phyloP scores from a whole-genome alignment of 164 flowering plant species.

The Vitis vinifera region DNA sequence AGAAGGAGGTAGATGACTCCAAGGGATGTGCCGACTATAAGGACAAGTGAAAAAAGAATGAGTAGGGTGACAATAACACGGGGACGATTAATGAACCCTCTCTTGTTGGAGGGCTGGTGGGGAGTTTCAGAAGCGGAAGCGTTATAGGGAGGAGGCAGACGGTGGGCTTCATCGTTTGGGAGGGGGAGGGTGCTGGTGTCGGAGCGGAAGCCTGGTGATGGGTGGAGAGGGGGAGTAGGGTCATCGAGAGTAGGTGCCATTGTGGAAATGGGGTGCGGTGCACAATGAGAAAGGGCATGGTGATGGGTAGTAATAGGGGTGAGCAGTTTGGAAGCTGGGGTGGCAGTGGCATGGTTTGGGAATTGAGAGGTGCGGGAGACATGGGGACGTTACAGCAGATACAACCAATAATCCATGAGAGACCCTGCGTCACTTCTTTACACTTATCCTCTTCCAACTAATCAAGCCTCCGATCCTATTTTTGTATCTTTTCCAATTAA shows the following conservation, averaged over 20 bases:
- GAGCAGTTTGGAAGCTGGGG: constrained; percentile 8
- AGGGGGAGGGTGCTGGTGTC: too few relatives aligned
- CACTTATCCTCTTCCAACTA: too few relatives aligned
- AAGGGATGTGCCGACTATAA: constrained; percentile 16
- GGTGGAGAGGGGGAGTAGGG: not conserved
- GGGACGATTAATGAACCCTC: not conserved
- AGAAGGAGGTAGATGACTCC: constrained; percentile 1
- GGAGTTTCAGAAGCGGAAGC: too few relatives aligned
- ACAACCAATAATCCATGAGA: too few relatives aligned
- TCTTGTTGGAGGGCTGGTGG: too few relatives aligned
- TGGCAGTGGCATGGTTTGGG: constrained; percentile 2
- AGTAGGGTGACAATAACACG: constrained; percentile 10
- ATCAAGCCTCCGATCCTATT: too few relatives aligned
- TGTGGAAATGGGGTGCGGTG: constrained; percentile 36
- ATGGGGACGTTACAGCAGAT: too few relatives aligned
- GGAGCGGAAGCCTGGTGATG: too few relatives aligned
- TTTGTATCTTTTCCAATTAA: too few relatives aligned
- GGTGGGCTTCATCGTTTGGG: too few relatives aligned
- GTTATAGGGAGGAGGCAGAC: too few relatives aligned
- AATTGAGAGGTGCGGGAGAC: not conserved
- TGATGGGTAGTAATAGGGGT: not conserved
- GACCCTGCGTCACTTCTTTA: too few relatives aligned
- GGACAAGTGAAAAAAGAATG: constrained; percentile 3
- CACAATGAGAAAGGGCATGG: constrained; percentile 1
- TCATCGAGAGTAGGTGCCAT: not conserved